A percentile compares a stretch with the other conserved stretches of the same genome.
These are phyloP conservation scores for Acacia confusa DNA, from an alignment of 306 rosid species.

Conservation along the genomic window DNA sequence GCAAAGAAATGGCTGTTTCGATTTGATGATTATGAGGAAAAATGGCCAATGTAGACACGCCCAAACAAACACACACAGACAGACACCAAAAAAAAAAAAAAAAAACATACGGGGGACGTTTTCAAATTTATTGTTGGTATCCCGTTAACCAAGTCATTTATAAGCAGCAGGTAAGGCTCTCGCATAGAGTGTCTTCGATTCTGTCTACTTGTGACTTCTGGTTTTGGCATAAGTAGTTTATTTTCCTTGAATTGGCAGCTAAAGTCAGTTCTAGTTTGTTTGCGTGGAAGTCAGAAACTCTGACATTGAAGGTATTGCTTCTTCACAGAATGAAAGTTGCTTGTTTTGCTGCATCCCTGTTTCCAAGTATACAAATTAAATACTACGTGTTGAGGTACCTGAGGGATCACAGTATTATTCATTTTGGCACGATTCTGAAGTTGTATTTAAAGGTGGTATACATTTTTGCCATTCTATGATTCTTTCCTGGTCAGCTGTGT, in stretches of 20 bases:
- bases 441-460: neutral
- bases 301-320: constrained; percentile 24
- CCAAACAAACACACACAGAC: too few species aligned
- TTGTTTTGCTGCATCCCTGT: constrained; percentile 29
- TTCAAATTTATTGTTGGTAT: constrained; percentile 6
- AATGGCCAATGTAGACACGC: neutral
- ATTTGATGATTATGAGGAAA: neutral
- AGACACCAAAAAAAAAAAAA: too few species aligned
- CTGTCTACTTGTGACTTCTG: neutral
- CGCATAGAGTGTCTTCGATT: neutral
- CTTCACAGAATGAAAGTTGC: constrained; percentile 27
- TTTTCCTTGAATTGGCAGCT: neutral
- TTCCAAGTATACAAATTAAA: neutral
- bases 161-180: neutral
- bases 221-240: neutral
- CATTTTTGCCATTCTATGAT: constrained; percentile 40
- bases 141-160: neutral
- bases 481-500: constrained; percentile 33
- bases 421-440: constrained; percentile 3
- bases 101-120: neutral
- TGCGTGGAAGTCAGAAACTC: neutral
- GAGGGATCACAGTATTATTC: constrained; percentile 1
- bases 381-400: neutral
- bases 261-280: neutral
- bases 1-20: neutral